Base-by-base conservation (phyloP, 106 monocot species). In the Xerophyta viscosa region DNA sequence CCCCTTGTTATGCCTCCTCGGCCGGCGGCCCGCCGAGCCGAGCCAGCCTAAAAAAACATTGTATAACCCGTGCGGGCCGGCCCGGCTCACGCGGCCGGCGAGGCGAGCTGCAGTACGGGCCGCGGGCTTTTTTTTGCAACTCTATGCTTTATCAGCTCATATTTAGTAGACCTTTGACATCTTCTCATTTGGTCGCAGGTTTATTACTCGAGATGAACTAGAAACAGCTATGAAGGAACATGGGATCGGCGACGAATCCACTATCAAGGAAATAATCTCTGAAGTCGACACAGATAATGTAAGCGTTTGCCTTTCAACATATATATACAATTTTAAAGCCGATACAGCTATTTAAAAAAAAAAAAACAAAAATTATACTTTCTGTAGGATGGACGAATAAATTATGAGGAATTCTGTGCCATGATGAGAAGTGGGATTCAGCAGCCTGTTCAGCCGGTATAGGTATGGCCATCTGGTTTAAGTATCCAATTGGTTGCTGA, bases 221-320 rank as follows among this genome's bases (percentile, higher is more conserved):
- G 59, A 75, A 55, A 44, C 41, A 4, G 67, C 71, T 8, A 66
- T 75, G 71, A 39, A 48, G 63, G 71, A 81, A 19, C 58, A 81
- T 29, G 75, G 71, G 37, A 55, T 81, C 20, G 67, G 70, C 51
- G 80, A 81, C 64, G 71, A 52, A 31, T 39, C 61, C 2, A 64
- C 52, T 3, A 75, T 75, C 28, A 75, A 71, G 54, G 75, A 81
- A 11, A 81, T 81, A 52, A 67, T 81, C 46, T 67, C 75, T 0
- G 75, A 81, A 58, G 75, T 81, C 31, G 80, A 81, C 29, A 52
- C 67, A 25, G 80, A 81, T 48, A 71, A 81, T 52, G 80, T 75
- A 54, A 75, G 58, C 23, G 20, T 47, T 15, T 37, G 9, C 24
- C 17, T 43, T 24, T 28, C 37, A 27, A 24, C 9, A 43, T 20